Evolutionary conservation across 257 asterid genomes (phyloP).

Genomic region (Osmanthus fragrans): DNA sequence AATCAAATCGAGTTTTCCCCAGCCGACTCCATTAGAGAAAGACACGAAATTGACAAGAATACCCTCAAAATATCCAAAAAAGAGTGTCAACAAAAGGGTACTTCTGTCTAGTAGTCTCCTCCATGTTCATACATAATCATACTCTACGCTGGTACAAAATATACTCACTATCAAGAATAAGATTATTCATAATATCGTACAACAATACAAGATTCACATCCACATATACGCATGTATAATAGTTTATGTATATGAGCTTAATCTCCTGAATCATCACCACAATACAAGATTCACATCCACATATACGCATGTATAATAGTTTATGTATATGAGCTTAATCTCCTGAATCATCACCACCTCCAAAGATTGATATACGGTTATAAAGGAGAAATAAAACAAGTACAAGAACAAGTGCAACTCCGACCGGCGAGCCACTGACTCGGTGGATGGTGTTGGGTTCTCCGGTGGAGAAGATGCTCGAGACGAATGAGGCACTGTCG

Average conservation of each 20-base stretch:
- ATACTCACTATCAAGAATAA: neutral
- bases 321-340: constrained; percentile 38
- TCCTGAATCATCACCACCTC: constrained; percentile 78
- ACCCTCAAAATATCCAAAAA: neutral
- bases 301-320: neutral
- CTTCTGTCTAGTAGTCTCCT: neutral
- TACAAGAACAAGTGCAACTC: constrained; percentile 67
- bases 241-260: constrained; percentile 26
- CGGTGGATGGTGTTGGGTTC: constrained; percentile 82
- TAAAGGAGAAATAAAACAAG: constrained; percentile 69
- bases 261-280: constrained; percentile 75
- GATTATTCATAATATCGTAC: neutral
- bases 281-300: neutral
- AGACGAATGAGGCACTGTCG: constrained; percentile 65
- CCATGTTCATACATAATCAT: constrained; percentile 36
- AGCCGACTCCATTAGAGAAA: too few relatives aligned
- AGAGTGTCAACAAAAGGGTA: constrained; percentile 29
- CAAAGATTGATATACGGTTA: constrained; percentile 69
- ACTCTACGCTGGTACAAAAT: constrained; percentile 26
- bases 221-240: neutral
- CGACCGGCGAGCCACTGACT: constrained; percentile 85
- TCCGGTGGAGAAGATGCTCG: constrained; percentile 58
- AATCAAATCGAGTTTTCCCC: too few relatives aligned
- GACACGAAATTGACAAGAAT: neutral
- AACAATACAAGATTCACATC: neutral